Evolutionary conservation across 192 early-diverging fungal species (phyloP).

Genomic region (Backusella psychrophila): DNA sequence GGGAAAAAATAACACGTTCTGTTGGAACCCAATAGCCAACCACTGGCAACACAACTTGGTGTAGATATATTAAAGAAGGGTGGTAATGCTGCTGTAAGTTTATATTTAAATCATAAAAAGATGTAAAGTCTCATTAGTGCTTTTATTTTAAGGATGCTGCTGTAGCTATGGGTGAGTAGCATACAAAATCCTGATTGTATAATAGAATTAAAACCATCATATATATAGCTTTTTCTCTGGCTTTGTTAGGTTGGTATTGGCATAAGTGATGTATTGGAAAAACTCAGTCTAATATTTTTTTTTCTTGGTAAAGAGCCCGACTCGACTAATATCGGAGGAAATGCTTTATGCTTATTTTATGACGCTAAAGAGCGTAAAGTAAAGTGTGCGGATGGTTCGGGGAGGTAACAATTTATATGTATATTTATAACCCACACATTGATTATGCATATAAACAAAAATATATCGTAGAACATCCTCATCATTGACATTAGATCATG

Average conservation of each 20-base stretch:
- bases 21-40: slow-evolving; percentile 51
- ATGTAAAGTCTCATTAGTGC: not conserved
- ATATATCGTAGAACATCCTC: slow-evolving; percentile 40
- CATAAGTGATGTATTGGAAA: not conserved
- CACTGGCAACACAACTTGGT: slow-evolving; percentile 66
- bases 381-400: slow-evolving; percentile 55
- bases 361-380: slow-evolving; percentile 54
- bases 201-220: slow-evolving; percentile 2
- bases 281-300: not conserved
- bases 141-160: slow-evolving; percentile 45
- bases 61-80: slow-evolving; percentile 58
- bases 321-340: slow-evolving; percentile 75
- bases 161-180: slow-evolving; percentile 42
- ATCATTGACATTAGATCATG: slow-evolving; percentile 51
- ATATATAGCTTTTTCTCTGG: slow-evolving; percentile 54
- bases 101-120: not conserved
- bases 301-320: slow-evolving; percentile 50
- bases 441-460: not conserved
- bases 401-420: slow-evolving; percentile 28
- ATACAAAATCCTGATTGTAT: not conserved
- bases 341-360: slow-evolving; percentile 78
- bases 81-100: slow-evolving; percentile 69
- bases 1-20: not conserved
- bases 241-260: slow-evolving; percentile 49
- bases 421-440: not conserved